Conservation (phyloP, 1,284 basidiomycete species). For the Puccinia novopanici region DNA sequence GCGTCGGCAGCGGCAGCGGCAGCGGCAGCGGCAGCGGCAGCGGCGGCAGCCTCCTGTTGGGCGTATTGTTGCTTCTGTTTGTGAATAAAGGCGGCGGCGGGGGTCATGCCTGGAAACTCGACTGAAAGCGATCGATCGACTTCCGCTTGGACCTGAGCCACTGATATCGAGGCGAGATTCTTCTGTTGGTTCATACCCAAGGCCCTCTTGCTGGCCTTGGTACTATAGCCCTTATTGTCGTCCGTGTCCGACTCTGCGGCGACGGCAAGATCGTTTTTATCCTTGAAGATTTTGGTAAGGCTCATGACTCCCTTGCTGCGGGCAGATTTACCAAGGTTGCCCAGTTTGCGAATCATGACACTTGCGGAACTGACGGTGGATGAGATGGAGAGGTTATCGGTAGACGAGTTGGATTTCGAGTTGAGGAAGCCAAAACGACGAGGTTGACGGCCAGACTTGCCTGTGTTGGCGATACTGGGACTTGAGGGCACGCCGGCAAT, state of each 20-base stretch:
- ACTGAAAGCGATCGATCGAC: constrained; percentile 66
- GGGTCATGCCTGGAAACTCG: constrained; percentile 74
- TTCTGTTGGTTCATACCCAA: constrained; percentile 61
- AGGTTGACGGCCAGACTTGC: constrained; percentile 4
- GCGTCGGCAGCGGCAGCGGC: too few relatives aligned
- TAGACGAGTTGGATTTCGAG: constrained; percentile 84
- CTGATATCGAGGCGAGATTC: constrained; percentile 70
- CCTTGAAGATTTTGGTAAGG: constrained; percentile 42
- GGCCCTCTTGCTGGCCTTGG: constrained; percentile 58
- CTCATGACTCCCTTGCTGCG: constrained; percentile 68
- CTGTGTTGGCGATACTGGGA: background rate
- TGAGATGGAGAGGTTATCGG: constrained; percentile 94
- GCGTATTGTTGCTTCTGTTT: constrained; percentile 66
- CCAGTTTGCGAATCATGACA: constrained; percentile 96
- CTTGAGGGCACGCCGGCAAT: constrained; percentile 8
- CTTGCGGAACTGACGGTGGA: constrained; percentile 95
- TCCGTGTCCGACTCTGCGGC: constrained; percentile 66
- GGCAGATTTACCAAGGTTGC: constrained; percentile 87
- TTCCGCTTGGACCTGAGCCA: constrained; percentile 83
- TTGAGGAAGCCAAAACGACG: constrained; percentile 68
- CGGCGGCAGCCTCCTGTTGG: constrained; percentile 63
- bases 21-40: too few relatives aligned
- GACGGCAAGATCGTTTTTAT: constrained; percentile 76
- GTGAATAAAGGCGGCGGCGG: constrained; percentile 84
- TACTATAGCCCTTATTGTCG: constrained; percentile 58